These are phyloP conservation scores for Asterochloris sp. DNA, from an alignment of 139 green algal genomes.

Conservation along the genomic window DNA sequence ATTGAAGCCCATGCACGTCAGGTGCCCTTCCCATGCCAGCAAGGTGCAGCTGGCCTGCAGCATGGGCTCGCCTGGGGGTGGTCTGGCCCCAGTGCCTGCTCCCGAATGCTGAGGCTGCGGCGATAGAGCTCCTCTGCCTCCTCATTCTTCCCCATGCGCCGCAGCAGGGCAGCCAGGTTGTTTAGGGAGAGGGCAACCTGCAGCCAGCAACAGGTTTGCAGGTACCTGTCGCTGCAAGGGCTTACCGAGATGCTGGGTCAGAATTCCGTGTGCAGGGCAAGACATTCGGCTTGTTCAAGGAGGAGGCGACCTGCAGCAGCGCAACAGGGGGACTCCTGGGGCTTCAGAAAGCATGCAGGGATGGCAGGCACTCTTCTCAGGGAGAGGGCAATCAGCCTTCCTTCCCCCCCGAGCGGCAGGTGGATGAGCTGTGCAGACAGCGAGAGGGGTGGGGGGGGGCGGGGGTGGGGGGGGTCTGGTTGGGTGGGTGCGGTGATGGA, in stretches of 20 bases:
- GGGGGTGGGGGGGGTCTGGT: too few species aligned
- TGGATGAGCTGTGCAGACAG: too few species aligned
- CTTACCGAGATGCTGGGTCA: too few species aligned
- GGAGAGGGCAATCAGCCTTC: too few species aligned
- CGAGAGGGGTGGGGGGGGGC: too few species aligned
- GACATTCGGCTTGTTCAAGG: neutral
- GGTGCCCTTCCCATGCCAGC: neutral
- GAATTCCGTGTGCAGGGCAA: neutral
- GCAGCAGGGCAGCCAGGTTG: conserved; percentile 26
- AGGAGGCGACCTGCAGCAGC: neutral
- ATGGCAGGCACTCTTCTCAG: too few species aligned
- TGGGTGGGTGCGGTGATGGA: too few species aligned
- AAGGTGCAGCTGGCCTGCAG: neutral
- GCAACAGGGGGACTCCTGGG: too few species aligned
- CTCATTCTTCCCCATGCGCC: conserved; percentile 10
- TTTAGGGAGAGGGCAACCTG: conserved; percentile 27
- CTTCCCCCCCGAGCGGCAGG: too few species aligned
- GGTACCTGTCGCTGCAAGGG: neutral
- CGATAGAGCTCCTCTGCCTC: conserved; percentile 28
- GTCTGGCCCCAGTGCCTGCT: conserved; percentile 29
- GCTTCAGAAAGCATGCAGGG: too few species aligned
- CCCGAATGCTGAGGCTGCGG: conserved; percentile 17
- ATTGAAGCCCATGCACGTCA: too few species aligned
- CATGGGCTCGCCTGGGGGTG: conserved; percentile 18
- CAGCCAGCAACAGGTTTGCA: neutral